Conservation (phyloP, 176 grass and related monocot species). For the Cenchrus fungigraminus region DNA sequence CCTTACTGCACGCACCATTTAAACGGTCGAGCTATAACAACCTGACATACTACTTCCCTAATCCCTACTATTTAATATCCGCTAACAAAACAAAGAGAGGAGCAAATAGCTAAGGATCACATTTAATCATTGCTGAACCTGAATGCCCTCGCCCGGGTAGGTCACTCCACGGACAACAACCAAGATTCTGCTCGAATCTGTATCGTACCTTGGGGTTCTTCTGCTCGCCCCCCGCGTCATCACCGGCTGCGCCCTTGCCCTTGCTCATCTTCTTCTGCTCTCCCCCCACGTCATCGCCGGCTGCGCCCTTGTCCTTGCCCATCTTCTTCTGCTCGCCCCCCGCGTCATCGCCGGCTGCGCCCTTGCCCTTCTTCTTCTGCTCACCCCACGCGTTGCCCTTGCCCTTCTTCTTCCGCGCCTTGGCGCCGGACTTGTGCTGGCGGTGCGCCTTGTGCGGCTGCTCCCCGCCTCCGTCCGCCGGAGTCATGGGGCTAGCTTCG, state of each 20-base stretch:
- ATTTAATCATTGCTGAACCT: neutral
- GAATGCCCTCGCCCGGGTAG: neutral
- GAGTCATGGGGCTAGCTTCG: conserved; percentile 51
- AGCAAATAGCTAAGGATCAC: neutral
- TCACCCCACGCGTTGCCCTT: conserved; percentile 37
- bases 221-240: conserved; percentile 52
- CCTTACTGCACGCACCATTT: neutral
- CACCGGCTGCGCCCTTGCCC: conserved; percentile 47
- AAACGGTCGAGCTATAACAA: neutral
- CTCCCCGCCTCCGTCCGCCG: conserved; percentile 46
- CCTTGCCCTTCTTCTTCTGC: conserved; percentile 44
- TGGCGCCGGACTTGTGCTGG: conserved; percentile 70
- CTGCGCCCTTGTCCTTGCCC: conserved; percentile 48
- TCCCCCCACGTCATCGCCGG: conserved; percentile 42
- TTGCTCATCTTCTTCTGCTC: conserved; percentile 56
- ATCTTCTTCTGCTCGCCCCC: conserved; percentile 56
- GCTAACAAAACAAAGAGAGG: neutral
- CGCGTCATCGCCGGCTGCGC: conserved; percentile 39
- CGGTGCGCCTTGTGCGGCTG: conserved; percentile 86
- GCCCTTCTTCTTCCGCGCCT: conserved; percentile 70
- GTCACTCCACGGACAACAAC: neutral
- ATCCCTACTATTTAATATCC: neutral
- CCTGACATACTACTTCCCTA: neutral
- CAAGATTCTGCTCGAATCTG: neutral
- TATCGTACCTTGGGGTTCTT: conserved; percentile 83